Percentiles rank a stretch among this genome's conserved stretches.
These are phyloP conservation scores for Silene latifolia DNA, from an alignment of 148 eudicot species.

Conservation along the genomic window DNA sequence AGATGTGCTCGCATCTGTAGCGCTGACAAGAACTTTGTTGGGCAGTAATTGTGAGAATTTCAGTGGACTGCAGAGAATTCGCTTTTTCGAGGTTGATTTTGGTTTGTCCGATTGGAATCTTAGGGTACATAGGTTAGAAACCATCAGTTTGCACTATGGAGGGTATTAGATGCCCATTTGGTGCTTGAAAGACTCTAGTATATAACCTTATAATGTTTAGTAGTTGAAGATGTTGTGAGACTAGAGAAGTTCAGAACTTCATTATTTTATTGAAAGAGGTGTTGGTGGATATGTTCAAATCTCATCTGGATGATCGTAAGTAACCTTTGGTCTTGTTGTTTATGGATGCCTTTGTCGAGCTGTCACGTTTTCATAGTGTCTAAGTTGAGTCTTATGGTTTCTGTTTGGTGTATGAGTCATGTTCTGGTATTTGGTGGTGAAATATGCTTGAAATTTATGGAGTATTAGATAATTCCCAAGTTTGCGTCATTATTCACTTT, in stretches of 20 bases:
- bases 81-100: background rate
- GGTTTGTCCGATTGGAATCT: background rate
- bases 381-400: background rate
- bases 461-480: background rate
- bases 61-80: constrained; percentile 18
- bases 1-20: constrained; percentile 4
- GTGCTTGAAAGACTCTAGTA: background rate
- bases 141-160: background rate
- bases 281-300: constrained; percentile 10
- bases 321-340: background rate
- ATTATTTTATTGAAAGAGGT: background rate
- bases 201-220: constrained; percentile 1
- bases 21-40: background rate
- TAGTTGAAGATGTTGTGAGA: background rate
- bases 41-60: background rate
- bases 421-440: background rate
- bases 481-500: background rate
- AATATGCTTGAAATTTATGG: background rate
- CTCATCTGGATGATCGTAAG: background rate
- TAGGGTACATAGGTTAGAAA: background rate
- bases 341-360: background rate
- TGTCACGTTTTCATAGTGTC: background rate
- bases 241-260: background rate
- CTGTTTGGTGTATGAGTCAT: background rate
- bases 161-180: constrained; percentile 28